A percentile compares a stretch with the other conserved stretches of the same genome.
Evolutionary conservation across 768 basidiomycete genomes (phyloP).

Genomic region (Lactarius deliciosus): DNA sequence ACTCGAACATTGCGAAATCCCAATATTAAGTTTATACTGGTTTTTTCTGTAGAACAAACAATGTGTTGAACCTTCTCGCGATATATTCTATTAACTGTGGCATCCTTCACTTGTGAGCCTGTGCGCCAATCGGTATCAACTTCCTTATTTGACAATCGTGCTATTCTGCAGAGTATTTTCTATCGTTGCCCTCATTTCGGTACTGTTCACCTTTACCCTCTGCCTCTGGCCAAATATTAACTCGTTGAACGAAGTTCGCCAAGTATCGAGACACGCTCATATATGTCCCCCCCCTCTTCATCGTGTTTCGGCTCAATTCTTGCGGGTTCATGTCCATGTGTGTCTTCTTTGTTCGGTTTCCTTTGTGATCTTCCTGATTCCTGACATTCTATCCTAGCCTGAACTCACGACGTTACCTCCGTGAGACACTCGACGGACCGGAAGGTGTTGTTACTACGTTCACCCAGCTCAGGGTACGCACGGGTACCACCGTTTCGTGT

Average conservation of each 20-base stretch:
- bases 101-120: background rate
- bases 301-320: too few relatives aligned
- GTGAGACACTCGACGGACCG: background rate
- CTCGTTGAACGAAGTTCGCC: background rate
- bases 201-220: background rate
- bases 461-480: background rate
- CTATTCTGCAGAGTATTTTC: background rate
- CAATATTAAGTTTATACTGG: background rate
- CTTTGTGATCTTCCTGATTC: background rate
- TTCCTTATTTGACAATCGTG: background rate
- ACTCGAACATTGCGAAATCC: background rate
- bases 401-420: background rate
- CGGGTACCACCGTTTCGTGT: background rate
- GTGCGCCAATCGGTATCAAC: background rate
- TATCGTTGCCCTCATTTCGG: background rate
- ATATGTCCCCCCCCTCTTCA: background rate
- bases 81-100: background rate
- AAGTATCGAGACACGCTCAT: background rate
- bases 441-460: background rate
- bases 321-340: background rate
- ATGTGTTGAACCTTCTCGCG: background rate
- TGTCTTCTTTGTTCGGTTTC: background rate
- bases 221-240: background rate
- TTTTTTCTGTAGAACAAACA: background rate
- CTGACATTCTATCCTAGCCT: background rate